Base-by-base conservation (phyloP, 2,329 filamentous ascomycete genomes). In the Aspergillus candidus region DNA sequence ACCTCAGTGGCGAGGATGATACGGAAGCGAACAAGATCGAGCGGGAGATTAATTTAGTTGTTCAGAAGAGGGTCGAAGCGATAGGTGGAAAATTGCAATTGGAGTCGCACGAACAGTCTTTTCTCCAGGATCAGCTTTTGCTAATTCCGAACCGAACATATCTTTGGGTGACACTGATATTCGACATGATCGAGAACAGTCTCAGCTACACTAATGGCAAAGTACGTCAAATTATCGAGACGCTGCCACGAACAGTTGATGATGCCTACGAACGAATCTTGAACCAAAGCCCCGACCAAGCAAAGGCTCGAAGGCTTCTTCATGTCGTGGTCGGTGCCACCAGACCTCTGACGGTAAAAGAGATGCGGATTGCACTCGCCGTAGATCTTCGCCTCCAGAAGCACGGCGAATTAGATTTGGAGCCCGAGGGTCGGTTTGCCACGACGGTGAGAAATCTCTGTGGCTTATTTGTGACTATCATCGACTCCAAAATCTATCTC, bases 151-250 rank as follows among this genome's bases (percentile, higher is more conserved):
- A 69, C 22, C 56, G 62, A 8, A 72, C 67, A 1, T 72, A 71
- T 47, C 58, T 72, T 1, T 72, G 69, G 69, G 55, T 70, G 1
- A 43, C 58, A 44, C 58, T 70, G 0, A 65, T 52, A 0, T 49
- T 71, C 2, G 48, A 61, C 8, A 50, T 65, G 3, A 59, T 70
- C 27, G 35, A 58, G 5, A 35, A 45, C 17, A 32, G 13, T 43
- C 46, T 12, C 32, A 31, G 17, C 14, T n/a, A 36, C 11, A 31
- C 45, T 32, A 48, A 46, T 34, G 57, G 44, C 29, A 56, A 48
- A 4, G 32, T 61, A 13, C 34, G 54, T 8, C 31, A 31, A 5
- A 17, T 47, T 8, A 46, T 61, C 47, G 39, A 40, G 15, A 47
- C 44, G 17, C 42, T 61, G n/a, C 60, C 60, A 2, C 4, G 39